These are phyloP conservation scores for Bocquillonia castaneifolia DNA, from an alignment of 441 rosid species.

Conservation along the genomic window DNA sequence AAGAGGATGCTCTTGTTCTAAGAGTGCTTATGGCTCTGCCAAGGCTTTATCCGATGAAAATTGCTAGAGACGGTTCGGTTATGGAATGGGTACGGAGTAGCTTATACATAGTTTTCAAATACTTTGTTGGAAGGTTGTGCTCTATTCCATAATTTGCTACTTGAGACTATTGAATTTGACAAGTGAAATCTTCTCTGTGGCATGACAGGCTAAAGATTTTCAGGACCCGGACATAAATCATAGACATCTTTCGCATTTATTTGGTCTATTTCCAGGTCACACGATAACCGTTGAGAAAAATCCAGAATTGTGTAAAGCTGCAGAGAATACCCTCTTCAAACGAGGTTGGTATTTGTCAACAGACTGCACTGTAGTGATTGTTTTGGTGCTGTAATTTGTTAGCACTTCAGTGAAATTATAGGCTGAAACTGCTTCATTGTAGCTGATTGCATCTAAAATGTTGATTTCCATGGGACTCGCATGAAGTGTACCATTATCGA, in stretches of 20 bases:
- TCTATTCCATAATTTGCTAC: not conserved
- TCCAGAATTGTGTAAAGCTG: conserved; percentile 80
- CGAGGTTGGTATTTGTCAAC: conserved; percentile 57
- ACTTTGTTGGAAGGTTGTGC: too few species aligned
- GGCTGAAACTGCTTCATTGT: too few species aligned
- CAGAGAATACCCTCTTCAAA: conserved; percentile 51
- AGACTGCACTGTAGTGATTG: not conserved
- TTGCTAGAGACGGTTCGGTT: conserved; percentile 69
- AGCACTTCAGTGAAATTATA: too few species aligned
- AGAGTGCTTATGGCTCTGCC: conserved; percentile 53
- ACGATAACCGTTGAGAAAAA: conserved; percentile 56
- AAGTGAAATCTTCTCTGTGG: conserved; percentile 15
- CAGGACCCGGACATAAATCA: conserved; percentile 82
- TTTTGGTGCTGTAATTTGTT: not conserved
- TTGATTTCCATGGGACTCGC: too few species aligned
- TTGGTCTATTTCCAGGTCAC: conserved; percentile 90
- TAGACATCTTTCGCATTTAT: conserved; percentile 82
- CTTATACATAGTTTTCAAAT: not conserved
- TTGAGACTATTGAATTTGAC: not conserved
- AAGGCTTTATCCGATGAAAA: conserved; percentile 63
- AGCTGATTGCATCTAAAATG: too few species aligned
- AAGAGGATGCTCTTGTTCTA: conserved; percentile 41
- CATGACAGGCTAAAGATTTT: conserved; percentile 67
- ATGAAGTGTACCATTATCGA: too few species aligned
- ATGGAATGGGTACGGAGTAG: conserved; percentile 77